phyloP scores from a whole-genome alignment of 2,329 filamentous ascomycete genomes.

The Xylaria sp. region DNA sequence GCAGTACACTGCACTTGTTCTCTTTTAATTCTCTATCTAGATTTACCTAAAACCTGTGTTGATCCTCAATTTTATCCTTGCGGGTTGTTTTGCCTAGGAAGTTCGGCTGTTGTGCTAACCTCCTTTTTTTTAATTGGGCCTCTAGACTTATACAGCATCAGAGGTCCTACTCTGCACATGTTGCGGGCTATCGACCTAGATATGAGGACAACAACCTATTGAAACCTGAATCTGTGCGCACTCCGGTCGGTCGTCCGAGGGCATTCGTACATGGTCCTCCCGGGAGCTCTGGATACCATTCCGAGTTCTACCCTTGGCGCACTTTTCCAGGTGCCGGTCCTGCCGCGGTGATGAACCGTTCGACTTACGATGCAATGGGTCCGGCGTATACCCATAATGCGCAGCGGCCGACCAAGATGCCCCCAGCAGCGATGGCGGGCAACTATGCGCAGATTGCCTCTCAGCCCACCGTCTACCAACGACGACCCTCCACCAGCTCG shows the following conservation, averaged over 20 bases:
- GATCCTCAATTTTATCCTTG: slow-evolving; percentile 42
- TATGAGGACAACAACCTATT: slow-evolving; percentile 43
- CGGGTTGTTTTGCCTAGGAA: slow-evolving; percentile 27
- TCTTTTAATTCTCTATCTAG: slow-evolving; percentile 8
- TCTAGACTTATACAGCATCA: slow-evolving; percentile 43
- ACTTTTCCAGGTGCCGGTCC: slow-evolving; percentile 30
- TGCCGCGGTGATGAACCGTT: slow-evolving; percentile 38
- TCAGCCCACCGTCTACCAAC: slow-evolving; percentile 44
- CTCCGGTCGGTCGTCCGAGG: slow-evolving; percentile 18
- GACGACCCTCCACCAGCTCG: slow-evolving; percentile 44
- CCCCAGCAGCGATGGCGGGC: slow-evolving; percentile 43
- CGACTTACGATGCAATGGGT: slow-evolving; percentile 36
- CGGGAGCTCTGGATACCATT: slow-evolving; percentile 37
- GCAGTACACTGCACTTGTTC: slow-evolving; percentile 18
- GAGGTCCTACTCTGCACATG: slow-evolving; percentile 45
- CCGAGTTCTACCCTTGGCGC: slow-evolving; percentile 38
- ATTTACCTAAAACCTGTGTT: slow-evolving; percentile 27
- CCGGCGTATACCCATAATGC: slow-evolving; percentile 38
- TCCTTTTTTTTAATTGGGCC: slow-evolving; percentile 37
- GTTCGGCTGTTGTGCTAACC: slow-evolving; percentile 37
- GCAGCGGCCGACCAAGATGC: slow-evolving; percentile 39
- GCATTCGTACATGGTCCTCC: slow-evolving; percentile 35
- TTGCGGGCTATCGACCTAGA: slow-evolving; percentile 36
- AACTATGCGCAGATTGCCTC: slow-evolving; percentile 50
- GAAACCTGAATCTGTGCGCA: slow-evolving; percentile 35